Base-by-base conservation (phyloP, 768 basidiomycete species). In the Cubamyces sp. region DNA sequence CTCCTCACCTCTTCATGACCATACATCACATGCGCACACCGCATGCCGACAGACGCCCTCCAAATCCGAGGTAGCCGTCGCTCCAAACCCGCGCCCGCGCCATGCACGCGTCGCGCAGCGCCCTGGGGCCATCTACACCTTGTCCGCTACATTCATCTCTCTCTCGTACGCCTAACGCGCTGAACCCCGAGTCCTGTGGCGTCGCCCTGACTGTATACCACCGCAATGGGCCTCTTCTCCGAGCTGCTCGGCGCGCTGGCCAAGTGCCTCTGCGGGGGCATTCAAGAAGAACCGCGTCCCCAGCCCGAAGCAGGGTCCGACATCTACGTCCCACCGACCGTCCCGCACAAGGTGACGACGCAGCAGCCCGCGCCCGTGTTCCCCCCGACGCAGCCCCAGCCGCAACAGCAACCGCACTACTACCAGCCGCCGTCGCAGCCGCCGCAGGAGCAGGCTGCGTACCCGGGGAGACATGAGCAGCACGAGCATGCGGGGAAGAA, bases 321-420 rank as follows among this genome's bases (percentile, higher is more conserved):
- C 53, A 49, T 66, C 23, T 68, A 68, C 41, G 47, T 66, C 25
- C 64, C 64, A 26, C 69, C 67, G 3, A 56, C 51, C 16, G 63
- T 66, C 30, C 64, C 65, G 34, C 69, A 66, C 59, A 42, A 42
- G 55, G 18, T 47, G 26, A 15, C 58, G 21, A 55, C 56, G 23
- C 52, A 54, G 40, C 53, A 45, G 43, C 54, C 37, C 25, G 69
- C 67, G 18, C 64, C 40, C 9, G 40, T 30, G 7, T 60, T 39
- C 12, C 55, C 26, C 15, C 50, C 30, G 2, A n/a, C 42, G 23
- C 66, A 59, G 45, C 66, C 55, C 2, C 51, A 53, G 42, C 60
- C 55, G n/a, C 59, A 59, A 48, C 52, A 40, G 25, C 65, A 41
- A 21, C 11, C 41, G 21, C 50, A 49, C 6, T 26, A 49, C 14